phyloP scores from a whole-genome alignment of 2,329 filamentous ascomycete genomes.

The Myrmaecium sp. region DNA sequence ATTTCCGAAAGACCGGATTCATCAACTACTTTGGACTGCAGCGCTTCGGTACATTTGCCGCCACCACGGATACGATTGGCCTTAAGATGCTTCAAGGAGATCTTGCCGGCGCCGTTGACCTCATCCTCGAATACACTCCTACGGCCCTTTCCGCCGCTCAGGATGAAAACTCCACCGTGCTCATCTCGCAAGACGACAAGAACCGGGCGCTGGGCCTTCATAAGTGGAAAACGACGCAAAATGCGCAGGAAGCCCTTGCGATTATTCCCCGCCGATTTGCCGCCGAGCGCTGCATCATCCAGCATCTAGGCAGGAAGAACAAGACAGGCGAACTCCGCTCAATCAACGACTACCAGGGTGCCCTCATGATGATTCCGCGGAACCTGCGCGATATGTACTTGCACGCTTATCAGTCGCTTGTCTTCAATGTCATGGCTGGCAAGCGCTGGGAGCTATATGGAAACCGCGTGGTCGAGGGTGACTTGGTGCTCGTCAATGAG shows the following conservation, averaged over 20 bases:
- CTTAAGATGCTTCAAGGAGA: slow-evolving; percentile 68
- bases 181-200: slow-evolving; percentile 57
- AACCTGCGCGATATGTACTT: slow-evolving; percentile 86
- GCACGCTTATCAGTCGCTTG: slow-evolving; percentile 85
- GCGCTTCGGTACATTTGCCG: slow-evolving; percentile 76
- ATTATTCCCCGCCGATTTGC: slow-evolving; percentile 65
- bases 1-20: slow-evolving; percentile 61
- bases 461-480: slow-evolving; percentile 59
- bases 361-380: slow-evolving; percentile 62
- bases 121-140: slow-evolving; percentile 57
- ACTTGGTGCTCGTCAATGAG: slow-evolving; percentile 56
- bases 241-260: slow-evolving; percentile 42
- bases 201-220: slow-evolving; percentile 64
- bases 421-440: slow-evolving; percentile 81
- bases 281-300: slow-evolving; percentile 64
- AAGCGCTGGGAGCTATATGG: slow-evolving; percentile 67
- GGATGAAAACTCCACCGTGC: slow-evolving; percentile 20
- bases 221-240: slow-evolving; percentile 48
- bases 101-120: slow-evolving; percentile 62
- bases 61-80: slow-evolving; percentile 73
- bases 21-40: slow-evolving; percentile 98
- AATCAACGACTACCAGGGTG: slow-evolving; percentile 59
- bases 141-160: slow-evolving; percentile 41
- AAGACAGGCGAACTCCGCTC: slow-evolving; percentile 29
- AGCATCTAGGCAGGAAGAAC: slow-evolving; percentile 44